phyloP scores from a whole-genome alignment of 2,329 filamentous ascomycete genomes.

The Calonectria multiphialidica region DNA sequence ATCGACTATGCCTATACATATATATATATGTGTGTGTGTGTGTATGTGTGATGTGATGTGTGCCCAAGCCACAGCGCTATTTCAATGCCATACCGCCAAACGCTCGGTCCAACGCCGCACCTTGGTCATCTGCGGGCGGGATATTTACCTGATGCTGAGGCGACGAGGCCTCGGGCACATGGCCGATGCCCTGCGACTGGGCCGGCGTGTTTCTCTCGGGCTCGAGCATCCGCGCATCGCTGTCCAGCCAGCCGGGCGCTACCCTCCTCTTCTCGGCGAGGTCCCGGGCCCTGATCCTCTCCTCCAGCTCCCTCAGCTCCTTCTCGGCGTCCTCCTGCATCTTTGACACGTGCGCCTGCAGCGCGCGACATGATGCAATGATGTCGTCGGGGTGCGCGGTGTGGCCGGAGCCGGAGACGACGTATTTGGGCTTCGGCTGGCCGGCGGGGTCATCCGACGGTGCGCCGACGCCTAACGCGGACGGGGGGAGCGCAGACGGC shows the following conservation, averaged over 20 bases:
- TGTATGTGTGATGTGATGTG: neutral
- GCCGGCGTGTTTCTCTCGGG: slow-evolving; percentile 66
- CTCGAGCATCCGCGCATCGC: slow-evolving; percentile 76
- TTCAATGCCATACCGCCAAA: slow-evolving; percentile 63
- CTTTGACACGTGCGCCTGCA: slow-evolving; percentile 80
- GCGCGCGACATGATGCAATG: slow-evolving; percentile 80
- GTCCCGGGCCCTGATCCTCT: slow-evolving; percentile 72
- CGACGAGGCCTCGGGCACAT: slow-evolving; percentile 25
- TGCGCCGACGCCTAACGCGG: slow-evolving; percentile 50
- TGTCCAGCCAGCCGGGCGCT: slow-evolving; percentile 85
- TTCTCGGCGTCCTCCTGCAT: slow-evolving; percentile 76
- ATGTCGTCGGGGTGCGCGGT: slow-evolving; percentile 91
- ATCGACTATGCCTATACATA: slow-evolving; percentile 8
- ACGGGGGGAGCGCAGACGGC: slow-evolving; percentile 82
- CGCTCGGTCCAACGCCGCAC: slow-evolving; percentile 68
- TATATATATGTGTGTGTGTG: neutral
- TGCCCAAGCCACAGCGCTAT: slow-evolving; percentile 19
- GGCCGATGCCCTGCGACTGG: slow-evolving; percentile 43
- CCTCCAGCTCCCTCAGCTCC: slow-evolving; percentile 78
- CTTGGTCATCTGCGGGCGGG: slow-evolving; percentile 59
- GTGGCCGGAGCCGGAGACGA: slow-evolving; percentile 82
- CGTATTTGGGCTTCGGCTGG: slow-evolving; percentile 74
- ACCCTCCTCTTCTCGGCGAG: slow-evolving; percentile 84
- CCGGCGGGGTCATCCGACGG: slow-evolving; percentile 50
- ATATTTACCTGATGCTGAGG: slow-evolving; percentile 32